Conservation (phyloP, 2,329 filamentous ascomycete genomes). For the Fusarium sterilihyphosum region DNA sequence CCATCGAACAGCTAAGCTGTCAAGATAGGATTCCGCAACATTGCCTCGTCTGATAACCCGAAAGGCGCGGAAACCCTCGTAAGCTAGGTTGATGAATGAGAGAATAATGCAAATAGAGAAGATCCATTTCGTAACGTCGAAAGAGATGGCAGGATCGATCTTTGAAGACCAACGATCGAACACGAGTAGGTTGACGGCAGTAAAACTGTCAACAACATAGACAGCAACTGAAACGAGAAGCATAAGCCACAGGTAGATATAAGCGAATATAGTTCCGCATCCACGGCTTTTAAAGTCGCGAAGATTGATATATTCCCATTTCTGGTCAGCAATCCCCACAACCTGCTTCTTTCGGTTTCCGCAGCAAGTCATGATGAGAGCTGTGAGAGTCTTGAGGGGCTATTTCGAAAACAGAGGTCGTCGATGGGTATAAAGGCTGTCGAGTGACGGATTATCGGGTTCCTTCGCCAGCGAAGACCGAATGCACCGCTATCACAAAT, state of each 20-base stretch:
- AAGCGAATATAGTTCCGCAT: constrained; percentile 80
- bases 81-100: constrained; percentile 83
- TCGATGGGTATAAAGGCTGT: constrained; percentile 18
- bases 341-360: constrained; percentile 69
- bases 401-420: constrained; percentile 22
- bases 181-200: constrained; percentile 87
- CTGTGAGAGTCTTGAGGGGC: constrained; percentile 10
- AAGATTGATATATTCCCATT: constrained; percentile 88
- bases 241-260: constrained; percentile 85
- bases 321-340: constrained; percentile 81
- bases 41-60: constrained; percentile 86
- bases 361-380: constrained; percentile 71
- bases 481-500: constrained; percentile 48
- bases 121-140: constrained; percentile 90
- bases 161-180: constrained; percentile 91
- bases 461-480: constrained; percentile 63
- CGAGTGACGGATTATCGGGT: constrained; percentile 43
- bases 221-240: constrained; percentile 82
- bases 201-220: constrained; percentile 92
- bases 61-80: constrained; percentile 81
- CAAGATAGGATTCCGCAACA: constrained; percentile 90
- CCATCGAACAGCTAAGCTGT: constrained; percentile 84
- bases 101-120: constrained; percentile 92
- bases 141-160: constrained; percentile 80
- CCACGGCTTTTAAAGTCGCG: constrained; percentile 86